phyloP scores from a whole-genome alignment of 148 eudicot genomes.

The Cornus kousa region DNA sequence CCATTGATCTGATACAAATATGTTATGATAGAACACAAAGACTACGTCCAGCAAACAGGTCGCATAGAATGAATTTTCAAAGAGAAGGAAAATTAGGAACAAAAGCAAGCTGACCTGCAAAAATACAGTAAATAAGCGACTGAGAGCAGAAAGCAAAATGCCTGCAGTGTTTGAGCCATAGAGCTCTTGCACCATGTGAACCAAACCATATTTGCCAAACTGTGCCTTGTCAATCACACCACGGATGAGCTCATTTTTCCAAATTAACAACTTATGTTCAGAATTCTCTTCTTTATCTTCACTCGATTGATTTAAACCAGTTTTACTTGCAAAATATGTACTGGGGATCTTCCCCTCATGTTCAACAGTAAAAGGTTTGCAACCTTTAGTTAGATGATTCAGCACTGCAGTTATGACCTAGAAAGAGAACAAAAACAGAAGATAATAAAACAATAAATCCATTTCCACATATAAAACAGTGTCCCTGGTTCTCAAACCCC shows the following conservation, averaged over 20 bases:
- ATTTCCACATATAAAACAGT: background rate
- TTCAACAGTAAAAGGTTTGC: constrained; percentile 70
- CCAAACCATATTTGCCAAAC: constrained; percentile 96
- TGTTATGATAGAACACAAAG: background rate
- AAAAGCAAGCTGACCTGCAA: constrained; percentile 55
- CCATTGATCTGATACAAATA: constrained; percentile 60
- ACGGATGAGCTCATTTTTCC: constrained; percentile 87
- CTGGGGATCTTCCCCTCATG: constrained; percentile 80
- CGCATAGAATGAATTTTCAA: background rate
- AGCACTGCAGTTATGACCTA: constrained; percentile 84
- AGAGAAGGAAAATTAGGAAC: background rate
- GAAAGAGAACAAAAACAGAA: constrained; percentile 1
- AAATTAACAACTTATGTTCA: constrained; percentile 68
- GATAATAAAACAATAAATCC: background rate
- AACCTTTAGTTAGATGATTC: constrained; percentile 69
- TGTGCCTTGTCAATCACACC: constrained; percentile 99
- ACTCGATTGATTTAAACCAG: constrained; percentile 10
- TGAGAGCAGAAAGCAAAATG: constrained; percentile 77
- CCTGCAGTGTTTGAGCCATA: constrained; percentile 84
- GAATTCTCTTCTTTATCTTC: constrained; percentile 38
- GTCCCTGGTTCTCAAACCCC: background rate
- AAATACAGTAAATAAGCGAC: constrained; percentile 75
- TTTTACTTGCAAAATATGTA: constrained; percentile 47
- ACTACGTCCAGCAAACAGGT: background rate
- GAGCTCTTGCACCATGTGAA: constrained; percentile 95